Percentiles rank a stretch among this genome's conserved stretches.
Evolutionary conservation across 148 eudicot genomes (phyloP).

Genomic region (Rheum nobile): DNA sequence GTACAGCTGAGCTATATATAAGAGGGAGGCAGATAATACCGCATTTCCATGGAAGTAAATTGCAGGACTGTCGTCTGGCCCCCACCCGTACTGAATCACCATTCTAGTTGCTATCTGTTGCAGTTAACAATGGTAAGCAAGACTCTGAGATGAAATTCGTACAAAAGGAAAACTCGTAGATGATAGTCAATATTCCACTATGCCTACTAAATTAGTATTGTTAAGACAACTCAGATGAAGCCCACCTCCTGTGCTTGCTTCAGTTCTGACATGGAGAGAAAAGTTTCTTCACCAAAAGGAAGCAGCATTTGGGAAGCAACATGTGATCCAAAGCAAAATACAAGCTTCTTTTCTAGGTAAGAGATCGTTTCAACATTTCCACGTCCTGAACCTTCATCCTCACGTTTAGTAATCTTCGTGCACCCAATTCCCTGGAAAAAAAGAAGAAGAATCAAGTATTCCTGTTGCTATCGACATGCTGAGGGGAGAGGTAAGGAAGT

Average conservation of each 20-base stretch:
- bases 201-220: neutral
- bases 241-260: slow-evolving; percentile 85
- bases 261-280: slow-evolving; percentile 68
- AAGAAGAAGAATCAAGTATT: neutral
- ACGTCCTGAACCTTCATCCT: slow-evolving; percentile 42
- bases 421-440: slow-evolving; percentile 78
- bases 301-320: slow-evolving; percentile 70
- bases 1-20: neutral
- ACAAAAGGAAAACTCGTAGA: neutral
- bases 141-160: neutral
- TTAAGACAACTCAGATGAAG: neutral
- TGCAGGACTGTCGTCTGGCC: slow-evolving; percentile 73
- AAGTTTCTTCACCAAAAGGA: slow-evolving; percentile 85
- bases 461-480: neutral
- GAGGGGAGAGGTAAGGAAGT: neutral
- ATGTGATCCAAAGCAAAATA: slow-evolving; percentile 87
- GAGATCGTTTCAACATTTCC: slow-evolving; percentile 83
- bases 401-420: slow-evolving; percentile 70
- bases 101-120: slow-evolving; percentile 86
- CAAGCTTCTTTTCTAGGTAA: slow-evolving; percentile 83
- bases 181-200: neutral
- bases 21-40: slow-evolving; percentile 32
- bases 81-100: slow-evolving; percentile 95
- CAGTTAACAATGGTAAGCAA: slow-evolving; percentile 8
- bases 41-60: slow-evolving; percentile 71